A percentile compares a stretch with the other conserved stretches of the same genome.
Conservation (phyloP, 2,329 filamentous ascomycete genomes). For the Colletotrichum siamense region DNA sequence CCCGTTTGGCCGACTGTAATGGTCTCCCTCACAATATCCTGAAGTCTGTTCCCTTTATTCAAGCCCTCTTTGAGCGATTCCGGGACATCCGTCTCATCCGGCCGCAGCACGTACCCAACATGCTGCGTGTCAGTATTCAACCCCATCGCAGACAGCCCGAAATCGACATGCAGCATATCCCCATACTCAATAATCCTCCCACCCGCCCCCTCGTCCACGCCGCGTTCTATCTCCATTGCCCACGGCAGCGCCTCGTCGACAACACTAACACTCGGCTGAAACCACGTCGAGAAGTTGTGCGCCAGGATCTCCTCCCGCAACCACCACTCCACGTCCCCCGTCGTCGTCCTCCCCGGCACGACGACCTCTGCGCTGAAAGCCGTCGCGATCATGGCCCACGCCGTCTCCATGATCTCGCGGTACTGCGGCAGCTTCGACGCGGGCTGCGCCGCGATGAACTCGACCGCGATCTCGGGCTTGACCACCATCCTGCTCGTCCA, state of each 20-base stretch:
- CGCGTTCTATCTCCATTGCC: not conserved
- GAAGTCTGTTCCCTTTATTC: slow-evolving; percentile 49
- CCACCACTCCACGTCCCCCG: slow-evolving; percentile 56
- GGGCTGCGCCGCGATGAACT: slow-evolving; percentile 51
- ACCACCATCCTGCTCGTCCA: slow-evolving; percentile 46
- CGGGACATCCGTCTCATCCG: slow-evolving; percentile 46
- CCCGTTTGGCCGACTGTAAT: slow-evolving; percentile 50
- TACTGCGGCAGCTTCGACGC: slow-evolving; percentile 46
- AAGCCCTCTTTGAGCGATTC: slow-evolving; percentile 46
- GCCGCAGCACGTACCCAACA: slow-evolving; percentile 51
- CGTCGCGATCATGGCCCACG: slow-evolving; percentile 54
- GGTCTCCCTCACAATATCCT: slow-evolving; percentile 50
- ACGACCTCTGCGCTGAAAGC: slow-evolving; percentile 50
- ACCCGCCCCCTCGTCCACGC: slow-evolving; percentile 18
- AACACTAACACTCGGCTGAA: slow-evolving; percentile 51
- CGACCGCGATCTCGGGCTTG: slow-evolving; percentile 50
- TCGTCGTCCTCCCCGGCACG: slow-evolving; percentile 46
- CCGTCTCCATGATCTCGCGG: slow-evolving; percentile 51
- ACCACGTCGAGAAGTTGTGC: slow-evolving; percentile 59
- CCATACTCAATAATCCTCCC: slow-evolving; percentile 43
- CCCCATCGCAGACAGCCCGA: slow-evolving; percentile 51
- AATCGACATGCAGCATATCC: slow-evolving; percentile 55
- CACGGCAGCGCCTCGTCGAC: slow-evolving; percentile 31
- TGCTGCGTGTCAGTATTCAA: slow-evolving; percentile 58
- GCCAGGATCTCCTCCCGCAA: slow-evolving; percentile 53